Percentiles rank a stretch among this genome's conserved stretches.
Conservation (phyloP, 768 basidiomycete genomes). For the Lactifluus hygrophoroides region DNA sequence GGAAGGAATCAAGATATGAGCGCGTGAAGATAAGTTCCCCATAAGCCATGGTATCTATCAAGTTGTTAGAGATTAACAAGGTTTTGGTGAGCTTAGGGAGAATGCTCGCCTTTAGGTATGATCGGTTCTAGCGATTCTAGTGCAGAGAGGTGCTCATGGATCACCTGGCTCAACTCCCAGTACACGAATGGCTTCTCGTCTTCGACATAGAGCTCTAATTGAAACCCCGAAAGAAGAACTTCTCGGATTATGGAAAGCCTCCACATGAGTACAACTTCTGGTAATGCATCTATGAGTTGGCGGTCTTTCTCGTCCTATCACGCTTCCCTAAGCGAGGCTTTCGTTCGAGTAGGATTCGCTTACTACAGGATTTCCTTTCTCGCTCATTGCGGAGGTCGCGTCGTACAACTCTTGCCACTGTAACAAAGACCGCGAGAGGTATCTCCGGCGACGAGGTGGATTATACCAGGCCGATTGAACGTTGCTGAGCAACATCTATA, state of each 20-base stretch:
- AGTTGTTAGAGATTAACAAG: not conserved
- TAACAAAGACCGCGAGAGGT: constrained; percentile 51
- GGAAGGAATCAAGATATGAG: constrained; percentile 9
- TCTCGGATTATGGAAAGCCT: constrained; percentile 55
- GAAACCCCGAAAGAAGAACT: constrained; percentile 66
- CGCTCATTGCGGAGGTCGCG: constrained; percentile 27
- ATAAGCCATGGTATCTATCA: constrained; percentile 6
- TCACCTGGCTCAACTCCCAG: constrained; percentile 56
- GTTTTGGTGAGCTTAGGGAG: not conserved
- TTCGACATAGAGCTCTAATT: constrained; percentile 60
- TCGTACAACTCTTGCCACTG: constrained; percentile 65
- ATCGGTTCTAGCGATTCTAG: constrained; percentile 40
- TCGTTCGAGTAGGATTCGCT: constrained; percentile 1
- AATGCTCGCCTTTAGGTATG: constrained; percentile 33
- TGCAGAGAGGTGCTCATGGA: constrained; percentile 46
- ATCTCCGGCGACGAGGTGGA: constrained; percentile 55
- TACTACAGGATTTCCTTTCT: constrained; percentile 19
- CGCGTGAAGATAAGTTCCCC: constrained; percentile 1
- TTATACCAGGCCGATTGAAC: constrained; percentile 60
- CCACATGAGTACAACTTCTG: constrained; percentile 45
- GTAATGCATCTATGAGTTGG: constrained; percentile 26
- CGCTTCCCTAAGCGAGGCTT: not conserved
- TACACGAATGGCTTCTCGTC: constrained; percentile 70
- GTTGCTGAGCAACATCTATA: constrained; percentile 50
- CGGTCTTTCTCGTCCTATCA: constrained; percentile 17